Evolutionary conservation across 108 stramenopile species (phyloP).

Genomic region (Skeletonema tropicum): DNA sequence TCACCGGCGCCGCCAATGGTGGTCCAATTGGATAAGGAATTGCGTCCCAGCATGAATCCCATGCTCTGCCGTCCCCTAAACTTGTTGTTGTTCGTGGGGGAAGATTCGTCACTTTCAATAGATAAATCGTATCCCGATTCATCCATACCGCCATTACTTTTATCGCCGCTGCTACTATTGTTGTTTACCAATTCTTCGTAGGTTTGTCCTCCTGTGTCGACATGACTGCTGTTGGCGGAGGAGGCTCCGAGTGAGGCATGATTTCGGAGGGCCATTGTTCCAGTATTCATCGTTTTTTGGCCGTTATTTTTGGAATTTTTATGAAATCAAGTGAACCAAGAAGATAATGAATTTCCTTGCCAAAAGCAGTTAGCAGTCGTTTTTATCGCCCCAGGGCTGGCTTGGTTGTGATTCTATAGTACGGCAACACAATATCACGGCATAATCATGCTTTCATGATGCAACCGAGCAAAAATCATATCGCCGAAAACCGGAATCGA

Average conservation of each 20-base stretch:
- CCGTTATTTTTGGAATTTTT: neutral
- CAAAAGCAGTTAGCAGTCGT: too few relatives aligned
- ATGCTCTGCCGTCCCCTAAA: slow-evolving; percentile 33
- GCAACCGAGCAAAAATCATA: too few relatives aligned
- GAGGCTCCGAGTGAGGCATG: slow-evolving; percentile 26
- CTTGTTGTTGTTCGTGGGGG: neutral
- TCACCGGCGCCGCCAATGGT: slow-evolving; percentile 1
- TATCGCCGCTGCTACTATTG: neutral
- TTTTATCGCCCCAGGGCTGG: too few relatives aligned
- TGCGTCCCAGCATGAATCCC: slow-evolving; percentile 29
- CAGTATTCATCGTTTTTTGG: slow-evolving; percentile 5
- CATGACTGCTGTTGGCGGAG: neutral
- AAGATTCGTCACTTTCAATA: slow-evolving; percentile 9
- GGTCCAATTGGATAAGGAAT: slow-evolving; percentile 34
- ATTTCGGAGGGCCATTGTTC: slow-evolving; percentile 10
- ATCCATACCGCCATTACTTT: slow-evolving; percentile 2
- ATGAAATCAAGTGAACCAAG: too few relatives aligned
- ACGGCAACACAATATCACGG: too few relatives aligned
- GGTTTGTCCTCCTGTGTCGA: slow-evolving; percentile 18
- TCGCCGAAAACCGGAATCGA: too few relatives aligned
- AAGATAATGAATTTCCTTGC: too few relatives aligned
- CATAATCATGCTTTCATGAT: too few relatives aligned
- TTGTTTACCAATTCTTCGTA: slow-evolving; percentile 48
- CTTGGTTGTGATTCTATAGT: too few relatives aligned
- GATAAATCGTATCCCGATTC: slow-evolving; percentile 10